Conservation (phyloP, 441 rosid genomes). For the Theobroma grandiflorum region DNA sequence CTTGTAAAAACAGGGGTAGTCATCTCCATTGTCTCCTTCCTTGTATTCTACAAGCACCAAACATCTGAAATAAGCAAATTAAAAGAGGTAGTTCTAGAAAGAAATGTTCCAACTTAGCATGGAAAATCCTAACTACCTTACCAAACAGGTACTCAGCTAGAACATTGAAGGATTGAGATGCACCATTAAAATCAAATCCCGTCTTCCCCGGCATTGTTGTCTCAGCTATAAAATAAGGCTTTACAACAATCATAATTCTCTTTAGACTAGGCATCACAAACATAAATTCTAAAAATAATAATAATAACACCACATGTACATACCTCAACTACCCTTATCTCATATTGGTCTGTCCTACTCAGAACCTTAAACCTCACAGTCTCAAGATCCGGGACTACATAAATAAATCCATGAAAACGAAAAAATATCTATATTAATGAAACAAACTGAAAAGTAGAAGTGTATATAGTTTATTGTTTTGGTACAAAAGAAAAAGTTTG, state of each 20-base stretch:
- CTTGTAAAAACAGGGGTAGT: constrained; percentile 85
- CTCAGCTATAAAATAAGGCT: constrained; percentile 90
- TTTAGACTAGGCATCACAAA: neutral
- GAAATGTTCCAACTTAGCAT: neutral
- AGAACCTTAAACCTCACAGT: constrained; percentile 68
- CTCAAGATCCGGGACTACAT: constrained; percentile 87
- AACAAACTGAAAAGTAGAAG: neutral
- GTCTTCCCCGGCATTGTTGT: constrained; percentile 77
- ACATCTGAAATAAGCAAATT: constrained; percentile 26
- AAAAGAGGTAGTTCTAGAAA: neutral
- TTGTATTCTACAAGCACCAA: constrained; percentile 55
- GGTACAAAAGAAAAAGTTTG: neutral
- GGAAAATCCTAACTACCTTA: constrained; percentile 61
- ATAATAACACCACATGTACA: neutral
- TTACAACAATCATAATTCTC: constrained; percentile 25
- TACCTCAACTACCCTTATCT: constrained; percentile 92
- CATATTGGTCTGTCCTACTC: constrained; percentile 62
- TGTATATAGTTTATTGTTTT: neutral
- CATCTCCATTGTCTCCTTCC: constrained; percentile 82
- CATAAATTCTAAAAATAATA: neutral
- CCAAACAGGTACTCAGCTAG: constrained; percentile 96
- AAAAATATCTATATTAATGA: neutral
- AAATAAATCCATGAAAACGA: constrained; percentile 4
- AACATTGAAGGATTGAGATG: constrained; percentile 84
- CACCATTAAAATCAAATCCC: constrained; percentile 79